Base-by-base conservation (phyloP, 2,329 filamentous ascomycete species). In the Fusarium sp. region DNA sequence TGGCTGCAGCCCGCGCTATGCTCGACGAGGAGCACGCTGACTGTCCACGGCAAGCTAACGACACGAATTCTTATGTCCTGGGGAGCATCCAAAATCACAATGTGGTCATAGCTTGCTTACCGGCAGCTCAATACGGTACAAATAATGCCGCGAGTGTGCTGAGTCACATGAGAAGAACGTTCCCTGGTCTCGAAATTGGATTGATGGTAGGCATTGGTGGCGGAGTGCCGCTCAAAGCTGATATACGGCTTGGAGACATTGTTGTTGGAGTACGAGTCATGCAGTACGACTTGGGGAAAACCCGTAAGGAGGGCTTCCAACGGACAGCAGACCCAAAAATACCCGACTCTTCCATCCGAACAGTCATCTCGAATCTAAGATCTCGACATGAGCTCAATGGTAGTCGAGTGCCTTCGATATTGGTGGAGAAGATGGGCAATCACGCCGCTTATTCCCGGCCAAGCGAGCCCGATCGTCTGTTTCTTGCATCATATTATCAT, bases 91-190 rank as follows among this genome's bases (percentile, higher is more conserved):
- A 38, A 1, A 20, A 57, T 0, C 79, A 81, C 11, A 75, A 80
- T 6, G 38, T 80, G 22, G 79, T 77, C 11, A 73, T 80, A n/a
- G 77, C 75, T 1, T 79, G 78, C 9, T 13, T 80, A 0, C 79
- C 45, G 15, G 0, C 2, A 6, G 26, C 17, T 1, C 62, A 75
- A 4, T 77, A 77, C 5, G 78, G 79, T 0, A 66, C 35, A 0
- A 78, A 70, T 7, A 75, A 72, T 14, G 78, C 79, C 0, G 70
- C 78, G 0, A 73, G 18, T 3, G 76, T 79, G 0, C 7, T 70
- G 84, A 70, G 51, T 1, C 15, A 73, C 1, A 5, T 75, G 5
- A n/a, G 7, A 5, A 42, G 56, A 3, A 87, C 92, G 41, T 90
- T 84, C 70, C 87, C 51, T 0, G 59, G 39, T 0, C 54, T 76